Conservation (phyloP, 2,329 filamentous ascomycete species). For the Trichoderma arundinaceum region DNA sequence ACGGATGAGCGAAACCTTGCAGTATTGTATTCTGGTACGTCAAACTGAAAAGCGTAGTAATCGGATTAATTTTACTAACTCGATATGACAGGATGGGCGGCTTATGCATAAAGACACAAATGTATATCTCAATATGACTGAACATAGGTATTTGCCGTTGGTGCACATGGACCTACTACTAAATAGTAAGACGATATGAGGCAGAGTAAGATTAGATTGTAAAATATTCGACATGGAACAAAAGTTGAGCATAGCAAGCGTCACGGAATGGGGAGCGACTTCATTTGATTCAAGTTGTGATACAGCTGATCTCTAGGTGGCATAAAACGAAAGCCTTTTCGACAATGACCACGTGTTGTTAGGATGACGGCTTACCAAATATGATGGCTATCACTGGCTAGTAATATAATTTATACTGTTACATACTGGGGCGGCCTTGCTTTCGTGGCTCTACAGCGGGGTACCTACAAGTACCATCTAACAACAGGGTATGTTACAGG, state of each 20-base stretch:
- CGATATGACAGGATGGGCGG: constrained; percentile 50
- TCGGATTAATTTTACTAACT: constrained; percentile 5
- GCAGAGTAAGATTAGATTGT: background rate
- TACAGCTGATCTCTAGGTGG: background rate
- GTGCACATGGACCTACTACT: background rate
- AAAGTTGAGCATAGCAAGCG: background rate
- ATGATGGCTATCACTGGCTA: too few relatives aligned
- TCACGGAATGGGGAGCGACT: too few relatives aligned
- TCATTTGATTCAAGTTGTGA: background rate
- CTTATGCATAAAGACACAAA: constrained; percentile 47
- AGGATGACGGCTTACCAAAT: too few relatives aligned
- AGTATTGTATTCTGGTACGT: constrained; percentile 79
- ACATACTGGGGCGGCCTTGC: too few relatives aligned
- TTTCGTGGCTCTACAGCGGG: too few relatives aligned
- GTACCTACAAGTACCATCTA: too few relatives aligned
- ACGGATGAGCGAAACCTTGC: constrained; percentile 92
- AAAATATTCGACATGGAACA: background rate
- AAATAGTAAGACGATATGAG: background rate
- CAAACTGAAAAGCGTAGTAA: background rate
- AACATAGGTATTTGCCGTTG: background rate
- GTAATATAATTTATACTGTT: too few relatives aligned
- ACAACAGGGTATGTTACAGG: too few relatives aligned
- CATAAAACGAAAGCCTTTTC: background rate
- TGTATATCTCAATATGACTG: too few relatives aligned
- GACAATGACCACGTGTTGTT: background rate